Evolutionary conservation across 257 asterid genomes (phyloP), one percentile per base, ranked within the genome.

Genomic region (Solanum microdontum): DNA sequence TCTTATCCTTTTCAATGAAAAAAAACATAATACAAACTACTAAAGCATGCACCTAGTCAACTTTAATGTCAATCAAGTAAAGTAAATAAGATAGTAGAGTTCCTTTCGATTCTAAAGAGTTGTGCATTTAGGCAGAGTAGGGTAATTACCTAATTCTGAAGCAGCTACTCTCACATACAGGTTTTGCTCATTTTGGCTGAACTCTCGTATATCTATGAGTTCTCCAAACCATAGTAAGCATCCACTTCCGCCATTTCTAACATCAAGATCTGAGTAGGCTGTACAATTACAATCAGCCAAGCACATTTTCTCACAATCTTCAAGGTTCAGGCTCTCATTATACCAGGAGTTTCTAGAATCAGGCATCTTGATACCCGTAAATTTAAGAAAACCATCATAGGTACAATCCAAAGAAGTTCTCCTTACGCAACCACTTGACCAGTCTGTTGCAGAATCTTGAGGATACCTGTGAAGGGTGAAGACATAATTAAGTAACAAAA

Each of bases 391-490:
- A n/a, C 64, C 90, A 11, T 90, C 90, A 11, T 90, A 51, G n/a
- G 33, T 34, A 58, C 93, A 91, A 86, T 76, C 68, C 91, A 87
- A 83, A 13, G 55, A 83, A 26, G 55, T 87, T 76, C 74, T 90
- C n/a, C 89, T 69, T 2, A 87, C 86, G 17, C 93, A 91, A 37
- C 93, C 93, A 26, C 77, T 62, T 3, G 89, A 84, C 92, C 93
- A 91, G 8, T 89, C 89, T 11, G 89, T 70, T 60, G 86, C 86
- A 68, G 72, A 70, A 88, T 90, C 90, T 28, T 88, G 87, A 17
- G 66, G 86, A 83, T 87, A 87, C 89, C 85, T 88, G 69, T 48
- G 40, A 48, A 24, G 24, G 2, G 69, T 48, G 40, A 48, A 14
- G 37, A 43, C 64, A 79, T 45, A 45, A 80, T 80, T 24, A 80